Conservation (phyloP, 352 stramenopile genomes). For the Pythium plurisporium region DNA sequence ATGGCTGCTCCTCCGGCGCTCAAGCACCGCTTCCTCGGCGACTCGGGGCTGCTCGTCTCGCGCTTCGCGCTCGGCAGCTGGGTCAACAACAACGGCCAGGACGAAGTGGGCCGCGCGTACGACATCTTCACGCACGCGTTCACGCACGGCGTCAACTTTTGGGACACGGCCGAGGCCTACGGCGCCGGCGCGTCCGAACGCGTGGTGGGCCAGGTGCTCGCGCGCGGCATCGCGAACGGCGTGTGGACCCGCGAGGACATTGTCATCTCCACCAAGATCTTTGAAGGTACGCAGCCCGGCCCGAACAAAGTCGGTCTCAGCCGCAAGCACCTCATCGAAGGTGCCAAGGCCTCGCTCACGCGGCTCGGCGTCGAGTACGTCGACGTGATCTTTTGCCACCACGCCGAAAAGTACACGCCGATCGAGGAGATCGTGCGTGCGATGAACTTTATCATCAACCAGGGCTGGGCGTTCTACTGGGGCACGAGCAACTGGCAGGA, state of each 20-base stretch:
- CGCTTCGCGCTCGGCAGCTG: conserved; percentile 11
- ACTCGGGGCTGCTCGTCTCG: conserved; percentile 25
- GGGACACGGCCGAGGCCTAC: conserved; percentile 49
- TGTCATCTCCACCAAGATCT: conserved; percentile 65
- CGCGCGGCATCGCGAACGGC: conserved; percentile 22
- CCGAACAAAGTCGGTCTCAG: conserved; percentile 30
- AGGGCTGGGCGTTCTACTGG: conserved; percentile 46
- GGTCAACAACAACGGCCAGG: conserved; percentile 9
- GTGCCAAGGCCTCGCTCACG: conserved; percentile 39
- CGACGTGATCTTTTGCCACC: conserved; percentile 41
- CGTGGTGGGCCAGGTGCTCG: conserved; percentile 29
- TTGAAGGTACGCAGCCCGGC: conserved; percentile 22
- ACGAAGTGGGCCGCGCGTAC: conserved; percentile 5
- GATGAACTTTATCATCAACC: conserved; percentile 43
- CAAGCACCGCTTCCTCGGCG: conserved; percentile 28
- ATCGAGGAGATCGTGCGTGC: conserved; percentile 44
- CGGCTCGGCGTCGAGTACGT: conserved; percentile 42
- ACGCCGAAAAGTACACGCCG: conserved; percentile 25
- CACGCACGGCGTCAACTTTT: conserved; percentile 48
- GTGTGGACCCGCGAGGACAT: conserved; percentile 43
- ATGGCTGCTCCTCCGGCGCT: no score
- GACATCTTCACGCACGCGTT: conserved; percentile 10
- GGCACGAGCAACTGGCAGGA: conserved; percentile 47
- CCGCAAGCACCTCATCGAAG: conserved; percentile 50
- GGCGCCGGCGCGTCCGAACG: conserved; percentile 27